Evolutionary conservation across 2,329 filamentous ascomycete genomes (phyloP).

Genomic region (Onygenales sp.): DNA sequence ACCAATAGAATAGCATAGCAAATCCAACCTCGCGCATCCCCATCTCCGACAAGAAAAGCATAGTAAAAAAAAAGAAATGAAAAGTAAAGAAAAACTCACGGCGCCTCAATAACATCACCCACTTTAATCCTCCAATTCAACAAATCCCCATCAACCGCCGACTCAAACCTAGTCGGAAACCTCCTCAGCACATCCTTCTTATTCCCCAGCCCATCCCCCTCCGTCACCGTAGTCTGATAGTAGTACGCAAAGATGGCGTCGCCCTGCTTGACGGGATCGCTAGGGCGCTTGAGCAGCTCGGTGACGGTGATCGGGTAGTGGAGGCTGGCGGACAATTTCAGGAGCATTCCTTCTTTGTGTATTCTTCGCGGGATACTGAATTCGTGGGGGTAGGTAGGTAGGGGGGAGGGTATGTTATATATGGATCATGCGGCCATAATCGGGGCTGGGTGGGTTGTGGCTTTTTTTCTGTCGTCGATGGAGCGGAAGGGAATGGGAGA

Average conservation of each 20-base stretch:
- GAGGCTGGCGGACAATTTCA: constrained; percentile 47
- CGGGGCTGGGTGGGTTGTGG: background rate
- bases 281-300: constrained; percentile 65
- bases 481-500: too few relatives aligned
- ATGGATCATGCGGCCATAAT: background rate
- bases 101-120: constrained; percentile 33
- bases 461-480: too few relatives aligned
- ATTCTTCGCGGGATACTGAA: background rate
- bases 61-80: background rate
- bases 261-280: constrained; percentile 66
- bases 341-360: constrained; percentile 30
- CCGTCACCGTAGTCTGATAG: constrained; percentile 64
- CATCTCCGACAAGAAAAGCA: background rate
- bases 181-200: constrained; percentile 58
- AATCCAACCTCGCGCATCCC: background rate
- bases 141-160: constrained; percentile 71
- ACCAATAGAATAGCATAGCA: background rate
- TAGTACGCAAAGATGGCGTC: constrained; percentile 78
- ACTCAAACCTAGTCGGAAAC: constrained; percentile 72
- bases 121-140: constrained; percentile 61
- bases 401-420: background rate
- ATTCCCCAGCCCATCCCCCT: constrained; percentile 63
- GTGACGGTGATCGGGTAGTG: constrained; percentile 92
- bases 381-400: background rate
- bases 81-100: constrained; percentile 22